phyloP scores from a whole-genome alignment of 2,329 filamentous ascomycete genomes.

The Claviceps pusilla region DNA sequence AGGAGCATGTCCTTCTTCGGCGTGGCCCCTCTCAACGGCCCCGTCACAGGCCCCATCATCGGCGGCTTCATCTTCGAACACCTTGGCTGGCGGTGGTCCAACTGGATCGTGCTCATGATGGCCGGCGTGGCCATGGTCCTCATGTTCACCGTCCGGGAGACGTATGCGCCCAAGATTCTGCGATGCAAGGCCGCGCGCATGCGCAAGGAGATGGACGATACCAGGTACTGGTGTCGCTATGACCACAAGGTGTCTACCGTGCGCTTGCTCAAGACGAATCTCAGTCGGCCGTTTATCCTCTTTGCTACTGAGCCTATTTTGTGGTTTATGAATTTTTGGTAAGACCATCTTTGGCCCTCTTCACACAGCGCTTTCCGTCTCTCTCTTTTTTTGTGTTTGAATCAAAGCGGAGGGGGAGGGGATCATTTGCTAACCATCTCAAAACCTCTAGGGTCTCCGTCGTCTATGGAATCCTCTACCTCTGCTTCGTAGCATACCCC shows the following conservation, averaged over 20 bases:
- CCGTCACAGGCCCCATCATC: slow-evolving; percentile 30
- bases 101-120: slow-evolving; percentile 66
- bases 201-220: slow-evolving; percentile 54
- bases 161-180: slow-evolving; percentile 59
- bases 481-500: slow-evolving; percentile 83
- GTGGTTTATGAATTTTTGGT: slow-evolving; percentile 56
- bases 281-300: slow-evolving; percentile 65
- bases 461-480: slow-evolving; percentile 73
- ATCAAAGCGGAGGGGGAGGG: too few relatives aligned
- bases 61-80: slow-evolving; percentile 60
- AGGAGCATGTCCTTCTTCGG: slow-evolving; percentile 58
- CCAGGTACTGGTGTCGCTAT: slow-evolving; percentile 65
- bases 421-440: background rate
- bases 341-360: slow-evolving; percentile 9
- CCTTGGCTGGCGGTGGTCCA: slow-evolving; percentile 77
- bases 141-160: slow-evolving; percentile 52
- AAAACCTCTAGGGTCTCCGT: slow-evolving; percentile 48
- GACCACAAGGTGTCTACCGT: slow-evolving; percentile 54
- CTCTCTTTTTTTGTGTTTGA: background rate
- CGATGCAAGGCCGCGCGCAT: slow-evolving; percentile 47
- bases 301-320: slow-evolving; percentile 68
- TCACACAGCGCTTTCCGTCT: background rate
- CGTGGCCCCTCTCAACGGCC: slow-evolving; percentile 73
- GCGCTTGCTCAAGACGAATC: slow-evolving; percentile 55
- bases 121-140: slow-evolving; percentile 45